Base-by-base conservation (phyloP, 2,329 filamentous ascomycete genomes). In the Tympanopsis confertula region DNA sequence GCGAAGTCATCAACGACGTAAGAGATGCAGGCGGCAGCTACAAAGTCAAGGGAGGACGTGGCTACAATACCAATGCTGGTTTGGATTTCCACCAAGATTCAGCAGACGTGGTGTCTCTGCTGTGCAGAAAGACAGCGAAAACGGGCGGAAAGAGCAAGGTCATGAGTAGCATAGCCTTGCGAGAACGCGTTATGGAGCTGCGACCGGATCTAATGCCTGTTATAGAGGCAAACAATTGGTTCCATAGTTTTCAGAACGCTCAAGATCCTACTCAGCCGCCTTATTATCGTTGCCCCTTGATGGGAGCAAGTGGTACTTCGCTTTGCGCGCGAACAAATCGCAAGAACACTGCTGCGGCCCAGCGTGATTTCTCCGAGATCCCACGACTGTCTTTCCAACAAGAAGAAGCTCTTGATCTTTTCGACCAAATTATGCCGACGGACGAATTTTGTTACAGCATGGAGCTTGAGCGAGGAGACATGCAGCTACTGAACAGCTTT, bases 51-150 rank as follows among this genome's bases (percentile, higher is more conserved):
- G 41, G 41, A 2, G 41, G 41, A 1, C 39, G 41, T 5, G 41
- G 41, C 2, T 43, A 43, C 37, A 43, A 43, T 29, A 43, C 41
- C 20, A 43, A 41, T 12, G 41, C 39, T 14, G 41, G 33, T n/a
- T 39, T 43, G 4, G 41, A 43, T 35, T 43, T 43, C 35, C 41
- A 41, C 20, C 41, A 43, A 20, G 41, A 41, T 37, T 43, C 41
- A 15, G 36, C 32, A 32, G 41, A 43, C 13, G 38, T 43, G 13
- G 41, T 43, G 4, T 32, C 41, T 4, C 29, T 43, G 33, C 36
- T 43, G 3, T 43, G 41, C 28, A 22, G 41, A 13, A 39, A 39
- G 5, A 43, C 41, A n/a, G 41, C 41, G 1, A 39, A 41, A 35
- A 7, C 24, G 13, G 41, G 41, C 12, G 41, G 41, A 13, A 41